phyloP scores from a whole-genome alignment of 2,329 filamentous ascomycete species.

The Stemphylium lycopersici region DNA sequence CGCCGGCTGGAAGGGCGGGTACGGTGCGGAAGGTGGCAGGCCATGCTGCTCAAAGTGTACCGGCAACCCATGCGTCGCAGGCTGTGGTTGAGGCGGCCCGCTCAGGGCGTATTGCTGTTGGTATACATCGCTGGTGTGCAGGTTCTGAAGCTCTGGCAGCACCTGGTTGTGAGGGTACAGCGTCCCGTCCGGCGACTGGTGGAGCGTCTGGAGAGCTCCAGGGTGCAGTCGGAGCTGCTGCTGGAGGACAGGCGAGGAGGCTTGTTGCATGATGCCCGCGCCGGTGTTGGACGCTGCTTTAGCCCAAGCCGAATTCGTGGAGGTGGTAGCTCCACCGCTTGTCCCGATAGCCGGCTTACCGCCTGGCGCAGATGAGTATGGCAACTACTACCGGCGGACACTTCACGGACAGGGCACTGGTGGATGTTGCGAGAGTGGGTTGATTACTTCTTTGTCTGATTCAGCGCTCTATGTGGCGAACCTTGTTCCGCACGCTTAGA shows the following conservation, averaged over 20 bases:
- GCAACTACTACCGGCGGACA: slow-evolving; percentile 1
- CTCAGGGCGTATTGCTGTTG: slow-evolving; percentile 27
- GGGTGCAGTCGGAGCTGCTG: slow-evolving; percentile 35
- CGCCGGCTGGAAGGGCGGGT: slow-evolving; percentile 28
- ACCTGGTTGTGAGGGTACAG: slow-evolving; percentile 27
- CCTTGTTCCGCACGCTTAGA: slow-evolving; percentile 22
- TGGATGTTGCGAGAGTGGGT: slow-evolving; percentile 18
- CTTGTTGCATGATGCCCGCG: slow-evolving; percentile 33
- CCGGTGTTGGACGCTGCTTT: slow-evolving; percentile 34
- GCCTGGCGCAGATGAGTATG: neutral
- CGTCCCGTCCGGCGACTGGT: slow-evolving; percentile 36
- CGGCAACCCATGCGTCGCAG: slow-evolving; percentile 23
- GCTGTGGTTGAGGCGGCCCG: slow-evolving; percentile 27
- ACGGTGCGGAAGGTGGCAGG: slow-evolving; percentile 29
- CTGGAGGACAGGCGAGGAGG: slow-evolving; percentile 26
- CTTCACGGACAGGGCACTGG: slow-evolving; percentile 4
- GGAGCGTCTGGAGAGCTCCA: slow-evolving; percentile 35
- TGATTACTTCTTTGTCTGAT: slow-evolving; percentile 38
- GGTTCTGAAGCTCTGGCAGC: slow-evolving; percentile 48
- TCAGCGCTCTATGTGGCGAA: slow-evolving; percentile 30
- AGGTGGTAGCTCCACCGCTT: slow-evolving; percentile 8
- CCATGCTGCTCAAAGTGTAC: slow-evolving; percentile 47
- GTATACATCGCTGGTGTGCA: slow-evolving; percentile 44
- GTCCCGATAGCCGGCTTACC: slow-evolving; percentile 3
- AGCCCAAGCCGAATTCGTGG: slow-evolving; percentile 17